Evolutionary conservation across 23 red algal genomes (phyloP).

Genomic region (Gracilaria domingensis): DNA sequence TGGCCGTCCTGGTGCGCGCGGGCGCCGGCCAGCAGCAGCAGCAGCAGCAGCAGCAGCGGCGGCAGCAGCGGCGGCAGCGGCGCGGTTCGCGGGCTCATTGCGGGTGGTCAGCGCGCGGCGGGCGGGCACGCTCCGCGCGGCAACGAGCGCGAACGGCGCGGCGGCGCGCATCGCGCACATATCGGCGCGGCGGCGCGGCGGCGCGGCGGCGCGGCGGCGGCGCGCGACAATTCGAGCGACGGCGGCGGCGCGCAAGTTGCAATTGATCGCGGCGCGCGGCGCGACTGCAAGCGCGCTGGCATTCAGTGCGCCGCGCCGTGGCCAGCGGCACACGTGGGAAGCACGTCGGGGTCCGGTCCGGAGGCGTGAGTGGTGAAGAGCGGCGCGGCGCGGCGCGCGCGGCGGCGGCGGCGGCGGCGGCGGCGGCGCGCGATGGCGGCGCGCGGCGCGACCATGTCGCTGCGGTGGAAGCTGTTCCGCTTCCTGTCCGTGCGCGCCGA

Average conservation of each 20-base stretch:
- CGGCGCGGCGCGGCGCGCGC: too few relatives aligned
- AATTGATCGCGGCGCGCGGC: not conserved
- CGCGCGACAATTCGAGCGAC: not conserved
- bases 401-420: too few relatives aligned
- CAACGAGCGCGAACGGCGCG: too few relatives aligned
- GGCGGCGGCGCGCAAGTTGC: not conserved
- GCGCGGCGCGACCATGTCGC: conserved; percentile 36
- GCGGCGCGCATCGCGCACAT: not conserved
- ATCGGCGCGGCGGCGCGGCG: not conserved
- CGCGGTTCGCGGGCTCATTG: too few relatives aligned
- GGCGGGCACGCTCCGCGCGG: too few relatives aligned
- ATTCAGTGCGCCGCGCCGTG: not conserved
- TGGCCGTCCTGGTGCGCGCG: conserved; percentile 10
- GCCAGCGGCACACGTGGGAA: not conserved
- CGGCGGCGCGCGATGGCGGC: too few relatives aligned
- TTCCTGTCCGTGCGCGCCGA: conserved; percentile 59
- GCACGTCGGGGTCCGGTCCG: too few relatives aligned
- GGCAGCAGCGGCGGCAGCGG: too few relatives aligned
- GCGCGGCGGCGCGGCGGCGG: too few relatives aligned
- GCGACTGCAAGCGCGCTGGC: not conserved
- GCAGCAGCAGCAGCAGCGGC: not conserved
- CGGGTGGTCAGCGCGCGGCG: too few relatives aligned
- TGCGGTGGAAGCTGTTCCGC: conserved; percentile 81
- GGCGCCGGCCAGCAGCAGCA: not conserved
- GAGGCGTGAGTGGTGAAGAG: too few relatives aligned